Evolutionary conservation across 305 asterid species (phyloP).

Genomic region (Nicotiana rustica): DNA sequence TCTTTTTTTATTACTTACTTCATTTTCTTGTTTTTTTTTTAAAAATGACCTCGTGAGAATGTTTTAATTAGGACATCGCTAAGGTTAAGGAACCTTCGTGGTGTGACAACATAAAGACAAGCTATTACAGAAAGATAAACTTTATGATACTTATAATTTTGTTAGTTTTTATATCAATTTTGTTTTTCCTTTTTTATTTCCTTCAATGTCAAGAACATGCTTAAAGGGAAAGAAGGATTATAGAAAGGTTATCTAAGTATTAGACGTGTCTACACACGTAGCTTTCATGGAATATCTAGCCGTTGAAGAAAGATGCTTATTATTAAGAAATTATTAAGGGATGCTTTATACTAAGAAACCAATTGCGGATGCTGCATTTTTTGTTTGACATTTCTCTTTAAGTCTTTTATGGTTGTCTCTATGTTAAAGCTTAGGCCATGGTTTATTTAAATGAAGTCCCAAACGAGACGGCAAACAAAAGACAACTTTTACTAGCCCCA

Average conservation of each 20-base stretch:
- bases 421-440: conserved; percentile 1
- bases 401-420: not conserved
- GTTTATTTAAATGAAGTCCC: conserved; percentile 14
- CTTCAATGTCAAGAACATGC: conserved; percentile 36
- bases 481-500: conserved; percentile 7
- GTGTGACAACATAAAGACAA: conserved; percentile 39
- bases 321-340: conserved; percentile 28
- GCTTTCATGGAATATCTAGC: conserved; percentile 36
- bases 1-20: not conserved
- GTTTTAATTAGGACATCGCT: conserved; percentile 41
- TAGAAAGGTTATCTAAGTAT: not conserved
- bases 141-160: not conserved
- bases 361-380: conserved; percentile 23
- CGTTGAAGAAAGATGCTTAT: conserved; percentile 24
- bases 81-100: conserved; percentile 49
- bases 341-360: conserved; percentile 23
- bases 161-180: not conserved
- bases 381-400: conserved; percentile 14
- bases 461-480: conserved; percentile 15
- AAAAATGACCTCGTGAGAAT: conserved; percentile 13
- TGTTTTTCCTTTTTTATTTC: not conserved
- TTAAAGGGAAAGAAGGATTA: conserved; percentile 27
- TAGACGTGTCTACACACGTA: conserved; percentile 31
- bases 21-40: not conserved
- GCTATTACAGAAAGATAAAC: conserved; percentile 18